A percentile compares a stretch with the other conserved stretches of the same genome.
Conservation (phyloP, 1,284 basidiomycete species). For the Stygiomarasmius scandens region DNA sequence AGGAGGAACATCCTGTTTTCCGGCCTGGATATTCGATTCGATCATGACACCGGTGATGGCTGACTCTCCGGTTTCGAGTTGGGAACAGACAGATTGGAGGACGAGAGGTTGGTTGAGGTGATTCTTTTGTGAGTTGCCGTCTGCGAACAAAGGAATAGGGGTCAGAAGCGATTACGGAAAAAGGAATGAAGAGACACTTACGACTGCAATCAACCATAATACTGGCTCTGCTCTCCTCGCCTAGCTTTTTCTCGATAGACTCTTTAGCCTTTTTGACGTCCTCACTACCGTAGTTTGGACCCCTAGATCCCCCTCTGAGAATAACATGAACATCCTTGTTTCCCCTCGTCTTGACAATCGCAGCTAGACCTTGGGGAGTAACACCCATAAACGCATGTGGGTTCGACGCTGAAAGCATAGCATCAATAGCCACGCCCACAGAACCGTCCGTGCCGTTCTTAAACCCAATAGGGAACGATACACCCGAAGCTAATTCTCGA, state of each 20-base stretch:
- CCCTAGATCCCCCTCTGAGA: slow-evolving; percentile 85
- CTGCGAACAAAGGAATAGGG: slow-evolving; percentile 35
- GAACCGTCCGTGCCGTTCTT: slow-evolving; percentile 96
- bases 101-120: slow-evolving; percentile 89
- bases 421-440: slow-evolving; percentile 85
- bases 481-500: slow-evolving; percentile 86
- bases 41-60: slow-evolving; percentile 96
- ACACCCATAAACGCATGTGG: slow-evolving; percentile 98
- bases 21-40: slow-evolving; percentile 90
- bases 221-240: slow-evolving; percentile 46
- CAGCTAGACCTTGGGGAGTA: slow-evolving; percentile 91
- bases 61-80: slow-evolving; percentile 77
- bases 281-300: slow-evolving; percentile 83
- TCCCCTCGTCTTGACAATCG: slow-evolving; percentile 94
- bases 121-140: slow-evolving; percentile 92
- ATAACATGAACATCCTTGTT: slow-evolving; percentile 94
- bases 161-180: slow-evolving; percentile 14
- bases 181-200: slow-evolving; percentile 35
- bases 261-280: slow-evolving; percentile 73
- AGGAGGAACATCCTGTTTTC: slow-evolving; percentile 82
- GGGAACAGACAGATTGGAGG: slow-evolving; percentile 67
- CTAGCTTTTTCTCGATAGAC: slow-evolving; percentile 66
- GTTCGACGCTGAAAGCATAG: slow-evolving; percentile 90
- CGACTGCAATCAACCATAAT: slow-evolving; percentile 87
- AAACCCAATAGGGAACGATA: slow-evolving; percentile 93